A percentile compares a stretch with the other conserved stretches of the same genome.
Evolutionary conservation across 129 eudicot species (phyloP).

Genomic region (Oenanthe sinensis): DNA sequence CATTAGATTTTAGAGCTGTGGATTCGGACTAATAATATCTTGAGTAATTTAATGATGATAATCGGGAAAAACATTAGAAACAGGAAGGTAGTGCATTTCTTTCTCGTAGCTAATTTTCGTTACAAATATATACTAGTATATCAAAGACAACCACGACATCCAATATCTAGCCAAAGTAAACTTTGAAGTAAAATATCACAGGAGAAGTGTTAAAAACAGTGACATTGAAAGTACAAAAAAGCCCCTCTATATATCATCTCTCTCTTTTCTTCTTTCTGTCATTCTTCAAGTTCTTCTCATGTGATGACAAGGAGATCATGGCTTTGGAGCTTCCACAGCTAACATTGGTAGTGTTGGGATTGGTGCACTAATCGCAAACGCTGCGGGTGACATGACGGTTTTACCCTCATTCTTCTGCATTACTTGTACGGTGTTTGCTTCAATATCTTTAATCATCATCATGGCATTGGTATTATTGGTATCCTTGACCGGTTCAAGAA

Average conservation of each 20-base stretch:
- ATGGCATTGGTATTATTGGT: conserved; percentile 17
- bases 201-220: conserved; percentile 12
- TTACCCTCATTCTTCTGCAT: conserved; percentile 31
- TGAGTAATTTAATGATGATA: not conserved
- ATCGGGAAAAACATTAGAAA: not conserved
- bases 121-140: not conserved
- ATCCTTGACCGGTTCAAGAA: conserved; percentile 57
- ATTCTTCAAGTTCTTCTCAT: not conserved
- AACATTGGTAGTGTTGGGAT: conserved; percentile 61
- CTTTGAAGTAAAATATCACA: not conserved
- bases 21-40: not conserved
- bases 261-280: conserved; percentile 2
- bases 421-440: conserved; percentile 32
- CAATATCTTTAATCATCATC: conserved; percentile 27
- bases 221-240: conserved; percentile 43
- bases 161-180: not conserved
- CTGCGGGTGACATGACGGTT: conserved; percentile 22
- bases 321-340: conserved; percentile 58
- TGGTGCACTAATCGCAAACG: conserved; percentile 49
- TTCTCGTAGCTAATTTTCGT: not conserved
- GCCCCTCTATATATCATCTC: conserved; percentile 15
- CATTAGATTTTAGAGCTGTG: not conserved
- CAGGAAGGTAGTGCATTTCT: not conserved
- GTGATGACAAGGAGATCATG: conserved; percentile 3
- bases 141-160: not conserved